Percentiles rank a stretch among this genome's conserved stretches.
Conservation (phyloP, 768 basidiomycete species). For the Suillus fuscotomentosus region DNA sequence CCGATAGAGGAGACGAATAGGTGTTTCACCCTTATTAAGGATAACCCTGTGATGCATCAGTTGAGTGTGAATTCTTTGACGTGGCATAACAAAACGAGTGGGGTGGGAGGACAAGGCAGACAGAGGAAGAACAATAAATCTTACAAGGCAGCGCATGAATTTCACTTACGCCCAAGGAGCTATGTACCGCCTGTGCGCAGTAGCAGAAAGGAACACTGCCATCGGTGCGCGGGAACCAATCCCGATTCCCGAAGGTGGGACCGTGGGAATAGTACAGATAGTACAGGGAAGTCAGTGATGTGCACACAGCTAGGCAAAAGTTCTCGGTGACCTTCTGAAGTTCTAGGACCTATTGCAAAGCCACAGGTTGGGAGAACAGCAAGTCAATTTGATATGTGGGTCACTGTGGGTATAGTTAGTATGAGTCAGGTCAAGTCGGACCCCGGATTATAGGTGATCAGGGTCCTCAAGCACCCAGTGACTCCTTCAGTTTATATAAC, state of each 20-base stretch:
- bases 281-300: too few relatives aligned
- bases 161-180: not conserved
- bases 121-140: not conserved
- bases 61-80: slow-evolving; percentile 2
- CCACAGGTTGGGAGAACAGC: too few relatives aligned
- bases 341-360: too few relatives aligned
- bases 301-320: too few relatives aligned
- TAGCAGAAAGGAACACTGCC: too few relatives aligned
- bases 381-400: too few relatives aligned
- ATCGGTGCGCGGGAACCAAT: too few relatives aligned
- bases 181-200: slow-evolving; percentile 1
- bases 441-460: slow-evolving; percentile 24
- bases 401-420: too few relatives aligned
- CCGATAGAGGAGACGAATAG: not conserved
- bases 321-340: too few relatives aligned
- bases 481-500: slow-evolving; percentile 33
- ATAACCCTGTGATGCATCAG: slow-evolving; percentile 7
- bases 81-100: slow-evolving; percentile 1
- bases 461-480: slow-evolving; percentile 25
- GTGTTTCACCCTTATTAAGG: not conserved
- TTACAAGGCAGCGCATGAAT: not conserved
- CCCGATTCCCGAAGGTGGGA: too few relatives aligned
- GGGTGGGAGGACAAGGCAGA: slow-evolving; percentile 3
- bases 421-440: slow-evolving; percentile 9
- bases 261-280: too few relatives aligned